These are phyloP conservation scores for Corylus avellana DNA, from an alignment of 306 rosid species.

Conservation along the genomic window DNA sequence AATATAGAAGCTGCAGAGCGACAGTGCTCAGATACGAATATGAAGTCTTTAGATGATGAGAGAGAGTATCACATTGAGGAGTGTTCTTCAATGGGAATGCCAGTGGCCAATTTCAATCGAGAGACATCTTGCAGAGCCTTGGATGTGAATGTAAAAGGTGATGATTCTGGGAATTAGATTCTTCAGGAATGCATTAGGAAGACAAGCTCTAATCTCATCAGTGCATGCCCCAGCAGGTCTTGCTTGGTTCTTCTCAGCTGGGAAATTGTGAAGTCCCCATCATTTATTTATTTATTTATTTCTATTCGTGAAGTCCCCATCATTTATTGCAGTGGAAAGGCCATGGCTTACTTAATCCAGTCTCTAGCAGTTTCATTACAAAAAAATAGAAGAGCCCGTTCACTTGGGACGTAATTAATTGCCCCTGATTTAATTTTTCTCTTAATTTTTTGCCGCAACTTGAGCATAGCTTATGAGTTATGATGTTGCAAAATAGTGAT, in stretches of 20 bases:
- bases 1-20: slow-evolving; percentile 68
- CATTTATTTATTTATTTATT: neutral
- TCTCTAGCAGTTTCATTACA: neutral
- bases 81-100: slow-evolving; percentile 53
- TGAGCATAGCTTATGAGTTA: no score
- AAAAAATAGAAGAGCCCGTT: neutral
- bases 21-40: slow-evolving; percentile 43
- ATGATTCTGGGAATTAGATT: slow-evolving; percentile 48
- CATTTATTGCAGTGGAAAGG: neutral
- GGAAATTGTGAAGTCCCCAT: neutral
- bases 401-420: no score
- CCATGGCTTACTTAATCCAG: neutral
- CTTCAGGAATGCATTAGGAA: neutral
- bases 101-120: slow-evolving; percentile 48
- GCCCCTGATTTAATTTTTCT: no score
- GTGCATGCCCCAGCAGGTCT: neutral
- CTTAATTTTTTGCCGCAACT: no score
- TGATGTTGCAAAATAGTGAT: no score
- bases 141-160: slow-evolving; percentile 51
- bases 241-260: neutral
- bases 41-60: slow-evolving; percentile 75
- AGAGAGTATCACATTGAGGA: slow-evolving; percentile 70
- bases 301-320: neutral
- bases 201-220: neutral
- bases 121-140: slow-evolving; percentile 57